Conservation (phyloP, 768 basidiomycete genomes). For the Naganishia vishniacii region DNA sequence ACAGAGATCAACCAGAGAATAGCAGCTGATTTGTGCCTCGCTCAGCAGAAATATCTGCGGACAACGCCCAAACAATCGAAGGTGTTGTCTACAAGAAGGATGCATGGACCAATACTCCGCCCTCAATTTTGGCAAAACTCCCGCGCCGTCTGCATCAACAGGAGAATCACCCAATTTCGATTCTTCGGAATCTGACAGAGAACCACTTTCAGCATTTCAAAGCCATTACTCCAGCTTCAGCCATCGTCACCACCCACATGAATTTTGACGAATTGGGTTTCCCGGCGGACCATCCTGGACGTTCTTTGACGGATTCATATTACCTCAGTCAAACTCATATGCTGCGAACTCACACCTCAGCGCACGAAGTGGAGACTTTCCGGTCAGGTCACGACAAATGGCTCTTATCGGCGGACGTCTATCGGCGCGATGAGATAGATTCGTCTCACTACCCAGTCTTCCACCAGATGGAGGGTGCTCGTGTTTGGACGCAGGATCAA, state of each 20-base stretch:
- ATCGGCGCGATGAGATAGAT: constrained; percentile 96
- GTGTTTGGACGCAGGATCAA: constrained; percentile 56
- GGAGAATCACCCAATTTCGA: constrained; percentile 76
- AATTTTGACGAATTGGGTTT: constrained; percentile 96
- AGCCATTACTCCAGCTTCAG: constrained; percentile 70
- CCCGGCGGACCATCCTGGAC: constrained; percentile 85
- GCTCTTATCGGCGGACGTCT: constrained; percentile 94
- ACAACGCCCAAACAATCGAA: constrained; percentile 29
- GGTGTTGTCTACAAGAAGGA: constrained; percentile 62
- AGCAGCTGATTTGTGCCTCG: neutral
- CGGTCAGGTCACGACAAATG: constrained; percentile 66
- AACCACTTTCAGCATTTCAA: constrained; percentile 67
- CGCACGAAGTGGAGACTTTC: constrained; percentile 93
- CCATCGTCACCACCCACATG: constrained; percentile 79
- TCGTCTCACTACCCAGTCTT: constrained; percentile 94
- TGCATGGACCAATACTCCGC: constrained; percentile 73
- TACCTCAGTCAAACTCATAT: constrained; percentile 85
- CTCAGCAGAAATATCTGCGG: neutral
- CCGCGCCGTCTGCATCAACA: constrained; percentile 68
- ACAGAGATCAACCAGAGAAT: neutral
- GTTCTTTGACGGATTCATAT: constrained; percentile 85
- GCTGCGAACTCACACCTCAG: constrained; percentile 96
- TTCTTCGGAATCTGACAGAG: constrained; percentile 76
- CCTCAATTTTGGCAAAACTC: constrained; percentile 76
- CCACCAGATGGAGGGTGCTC: constrained; percentile 95